phyloP scores from a whole-genome alignment of 192 early-diverging fungal genomes.

The Backusella liffmaniae region DNA sequence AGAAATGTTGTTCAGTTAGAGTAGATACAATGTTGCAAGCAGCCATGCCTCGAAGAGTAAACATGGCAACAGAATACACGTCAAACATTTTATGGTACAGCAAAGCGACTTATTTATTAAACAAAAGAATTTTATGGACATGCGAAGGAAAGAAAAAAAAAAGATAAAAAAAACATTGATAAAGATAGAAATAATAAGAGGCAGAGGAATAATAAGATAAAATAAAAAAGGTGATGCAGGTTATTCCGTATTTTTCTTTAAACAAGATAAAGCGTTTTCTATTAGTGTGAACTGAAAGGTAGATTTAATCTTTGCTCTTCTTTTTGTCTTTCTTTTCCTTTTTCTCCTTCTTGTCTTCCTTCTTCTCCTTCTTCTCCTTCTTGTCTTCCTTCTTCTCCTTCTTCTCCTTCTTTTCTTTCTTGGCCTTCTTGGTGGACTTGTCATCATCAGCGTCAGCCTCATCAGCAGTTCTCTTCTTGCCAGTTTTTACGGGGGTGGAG shows the following conservation, averaged over 20 bases:
- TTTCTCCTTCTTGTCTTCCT: conserved; percentile 57
- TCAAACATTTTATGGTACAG: background rate
- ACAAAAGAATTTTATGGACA: conserved; percentile 9
- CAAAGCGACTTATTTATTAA: conserved; percentile 8
- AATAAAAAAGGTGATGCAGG: conserved; percentile 15
- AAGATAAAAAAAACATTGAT: background rate
- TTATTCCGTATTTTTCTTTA: background rate
- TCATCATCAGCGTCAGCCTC: conserved; percentile 39
- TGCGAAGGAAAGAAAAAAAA: conserved; percentile 8
- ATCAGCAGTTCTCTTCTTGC: conserved; percentile 48
- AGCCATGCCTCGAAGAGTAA: no score
- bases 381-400: conserved; percentile 38
- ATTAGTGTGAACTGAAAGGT: background rate
- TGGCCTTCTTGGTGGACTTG: conserved; percentile 38
- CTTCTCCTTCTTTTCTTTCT: conserved; percentile 56
- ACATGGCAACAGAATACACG: no score
- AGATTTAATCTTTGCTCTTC: conserved; percentile 45
- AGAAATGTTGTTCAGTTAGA: no score
- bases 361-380: conserved; percentile 60
- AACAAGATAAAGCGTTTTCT: conserved; percentile 6
- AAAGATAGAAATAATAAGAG: conserved; percentile 14
- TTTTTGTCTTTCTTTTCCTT: conserved; percentile 62
- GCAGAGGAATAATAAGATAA: conserved; percentile 9
- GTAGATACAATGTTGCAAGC: no score
- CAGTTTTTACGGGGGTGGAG: background rate